phyloP scores from a whole-genome alignment of 1,284 basidiomycete species.

The Papiliotrema fonsecae region DNA sequence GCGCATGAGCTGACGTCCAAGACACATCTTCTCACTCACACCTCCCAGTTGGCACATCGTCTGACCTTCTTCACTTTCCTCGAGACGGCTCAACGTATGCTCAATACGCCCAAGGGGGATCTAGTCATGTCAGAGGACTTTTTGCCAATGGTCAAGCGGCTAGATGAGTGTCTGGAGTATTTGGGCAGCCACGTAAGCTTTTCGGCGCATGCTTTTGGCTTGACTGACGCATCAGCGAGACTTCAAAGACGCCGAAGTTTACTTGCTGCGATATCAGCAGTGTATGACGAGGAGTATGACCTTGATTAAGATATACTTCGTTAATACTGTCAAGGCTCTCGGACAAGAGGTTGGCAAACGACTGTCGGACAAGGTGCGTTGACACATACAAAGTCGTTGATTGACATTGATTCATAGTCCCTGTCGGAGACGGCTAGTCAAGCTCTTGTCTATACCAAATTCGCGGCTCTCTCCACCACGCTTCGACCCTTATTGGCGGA shows the following conservation, averaged over 20 bases:
- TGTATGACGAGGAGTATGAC: slow-evolving; percentile 95
- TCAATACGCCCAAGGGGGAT: slow-evolving; percentile 85
- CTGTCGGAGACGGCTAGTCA: slow-evolving; percentile 74
- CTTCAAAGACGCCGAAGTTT: slow-evolving; percentile 83
- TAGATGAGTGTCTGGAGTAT: slow-evolving; percentile 87
- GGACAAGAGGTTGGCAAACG: slow-evolving; percentile 68
- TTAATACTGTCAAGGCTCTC: slow-evolving; percentile 69
- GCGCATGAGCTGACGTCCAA: too few species aligned
- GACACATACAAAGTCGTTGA: not conserved
- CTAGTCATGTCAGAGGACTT: slow-evolving; percentile 84
- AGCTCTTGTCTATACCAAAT: slow-evolving; percentile 84
- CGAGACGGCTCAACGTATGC: slow-evolving; percentile 79
- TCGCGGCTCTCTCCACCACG: slow-evolving; percentile 63
- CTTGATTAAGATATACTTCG: slow-evolving; percentile 88
- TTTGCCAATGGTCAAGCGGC: slow-evolving; percentile 84
- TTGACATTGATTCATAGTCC: slow-evolving; percentile 51
- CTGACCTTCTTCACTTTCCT: slow-evolving; percentile 88
- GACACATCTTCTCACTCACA: slow-evolving; percentile 61
- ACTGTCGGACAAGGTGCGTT: slow-evolving; percentile 63
- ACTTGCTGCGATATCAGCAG: slow-evolving; percentile 87
- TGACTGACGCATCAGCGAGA: slow-evolving; percentile 57
- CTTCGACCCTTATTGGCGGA: slow-evolving; percentile 73
- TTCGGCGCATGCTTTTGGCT: not conserved
- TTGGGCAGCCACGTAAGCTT: slow-evolving; percentile 71
- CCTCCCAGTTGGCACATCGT: slow-evolving; percentile 70